Base-by-base conservation (phyloP, 140 eudicot species). In the Senecio squalidus region DNA sequence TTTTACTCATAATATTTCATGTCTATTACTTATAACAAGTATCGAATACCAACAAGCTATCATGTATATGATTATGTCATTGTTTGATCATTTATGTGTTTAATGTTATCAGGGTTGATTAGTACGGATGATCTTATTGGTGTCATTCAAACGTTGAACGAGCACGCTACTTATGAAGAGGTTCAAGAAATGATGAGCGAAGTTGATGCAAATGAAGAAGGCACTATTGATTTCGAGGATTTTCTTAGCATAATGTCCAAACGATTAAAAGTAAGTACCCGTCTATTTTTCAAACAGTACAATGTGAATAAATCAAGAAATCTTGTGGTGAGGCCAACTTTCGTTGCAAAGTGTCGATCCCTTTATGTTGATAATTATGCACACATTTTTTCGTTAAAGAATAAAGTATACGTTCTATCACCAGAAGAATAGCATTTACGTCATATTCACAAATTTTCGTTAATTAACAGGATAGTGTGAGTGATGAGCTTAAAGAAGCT, bases 401-500 rank as follows among this genome's bases (percentile, higher is more conserved):
- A n/a, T n/a, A n/a, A n/a, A n/a, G n/a, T n/a, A n/a, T n/a, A n/a
- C n/a, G 17, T 43, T 6, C 25, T 64, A 10, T 36, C 14, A 27
- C 21, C 11, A 10, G 14, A 24, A 22, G 23, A 43, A 29, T 27
- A 16, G 41, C 13, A 27, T 18, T 53, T 53, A 31, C 13, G 36
- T 13, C 16, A 5, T 14, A 2, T 39, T 43, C 3, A 9, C 31
- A 45, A 33, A 46, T 2, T 18, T 46, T 20, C 2, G 4, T 1
- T 26, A 14, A 6, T 57, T n/a, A 45, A 44, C 70, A 85, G 95
- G 91, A 85, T 22, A 78, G 74, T 25, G 90, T 60, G 11, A 53
- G 68, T 9, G 95, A 85, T 11, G 95, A 85, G 70, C 60, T 85
- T 15, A 82, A 82, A 59, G 95, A 85, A 79, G 95, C 95, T 6